phyloP scores from a whole-genome alignment of 306 rosid genomes.

The Cucumis cinereus region DNA sequence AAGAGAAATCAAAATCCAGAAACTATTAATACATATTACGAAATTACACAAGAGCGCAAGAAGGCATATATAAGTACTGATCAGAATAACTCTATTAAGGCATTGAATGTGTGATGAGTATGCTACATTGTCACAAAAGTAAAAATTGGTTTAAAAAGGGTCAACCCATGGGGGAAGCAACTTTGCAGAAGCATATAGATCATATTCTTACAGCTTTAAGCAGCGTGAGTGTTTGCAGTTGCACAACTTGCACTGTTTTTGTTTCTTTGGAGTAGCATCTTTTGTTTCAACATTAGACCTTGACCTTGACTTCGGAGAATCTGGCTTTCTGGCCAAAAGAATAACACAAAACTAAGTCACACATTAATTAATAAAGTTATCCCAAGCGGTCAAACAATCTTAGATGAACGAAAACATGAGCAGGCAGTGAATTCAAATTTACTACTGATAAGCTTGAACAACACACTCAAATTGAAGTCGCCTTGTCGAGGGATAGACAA shows the following conservation, averaged over 20 bases:
- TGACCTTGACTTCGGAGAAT: constrained; percentile 77
- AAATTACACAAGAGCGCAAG: not conserved
- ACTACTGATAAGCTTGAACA: not conserved
- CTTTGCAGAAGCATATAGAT: not conserved
- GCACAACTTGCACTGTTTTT: constrained; percentile 96
- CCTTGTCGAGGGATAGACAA: not conserved
- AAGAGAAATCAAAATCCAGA: not conserved
- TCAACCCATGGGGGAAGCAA: not conserved
- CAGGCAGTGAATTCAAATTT: not conserved
- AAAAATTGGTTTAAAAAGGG: not conserved
- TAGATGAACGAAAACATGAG: not conserved
- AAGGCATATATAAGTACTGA: not conserved
- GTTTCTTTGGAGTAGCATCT: constrained; percentile 87
- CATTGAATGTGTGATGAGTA: not conserved
- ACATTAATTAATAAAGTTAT: constrained; percentile 7
- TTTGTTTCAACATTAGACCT: constrained; percentile 56
- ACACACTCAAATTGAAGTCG: not conserved
- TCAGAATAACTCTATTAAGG: not conserved
- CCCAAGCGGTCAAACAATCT: not conserved
- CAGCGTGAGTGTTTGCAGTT: constrained; percentile 94
- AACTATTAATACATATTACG: not conserved
- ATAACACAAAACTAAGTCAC: constrained; percentile 15
- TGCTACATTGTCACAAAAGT: not conserved
- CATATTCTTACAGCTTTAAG: constrained; percentile 76
- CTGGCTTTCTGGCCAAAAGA: constrained; percentile 64